phyloP scores from a whole-genome alignment of 495 filamentous ascomycete genomes.

The Aspergillus hancockii region DNA sequence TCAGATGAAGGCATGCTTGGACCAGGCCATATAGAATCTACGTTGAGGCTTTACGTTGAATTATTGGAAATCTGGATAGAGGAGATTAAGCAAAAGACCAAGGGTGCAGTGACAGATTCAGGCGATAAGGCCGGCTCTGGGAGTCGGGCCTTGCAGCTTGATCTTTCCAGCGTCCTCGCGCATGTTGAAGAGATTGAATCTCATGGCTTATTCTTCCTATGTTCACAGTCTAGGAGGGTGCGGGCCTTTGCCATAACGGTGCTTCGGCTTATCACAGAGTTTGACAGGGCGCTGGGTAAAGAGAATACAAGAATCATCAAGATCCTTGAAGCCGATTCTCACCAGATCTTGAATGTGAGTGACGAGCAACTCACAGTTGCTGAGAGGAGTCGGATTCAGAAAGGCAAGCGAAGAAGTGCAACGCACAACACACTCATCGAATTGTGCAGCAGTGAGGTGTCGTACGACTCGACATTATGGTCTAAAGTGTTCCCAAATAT shows the following conservation, averaged over 20 bases:
- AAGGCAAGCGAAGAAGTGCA: constrained; percentile 83
- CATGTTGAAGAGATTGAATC: constrained; percentile 97
- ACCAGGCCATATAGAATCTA: constrained; percentile 92
- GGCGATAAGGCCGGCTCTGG: constrained; percentile 56
- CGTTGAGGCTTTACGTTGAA: constrained; percentile 88
- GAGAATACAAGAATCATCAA: constrained; percentile 80
- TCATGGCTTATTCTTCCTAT: constrained; percentile 96
- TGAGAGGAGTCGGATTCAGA: constrained; percentile 87
- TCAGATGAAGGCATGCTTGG: constrained; percentile 97
- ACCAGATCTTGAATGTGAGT: constrained; percentile 85
- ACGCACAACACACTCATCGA: constrained; percentile 85
- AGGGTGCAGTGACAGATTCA: constrained; percentile 64
- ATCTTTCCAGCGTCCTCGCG: constrained; percentile 81
- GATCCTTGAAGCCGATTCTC: constrained; percentile 86
- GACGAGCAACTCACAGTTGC: constrained; percentile 91
- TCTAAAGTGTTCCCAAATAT: constrained; percentile 97
- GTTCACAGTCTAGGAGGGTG: constrained; percentile 89
- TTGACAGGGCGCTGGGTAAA: constrained; percentile 85
- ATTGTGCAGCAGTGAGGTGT: constrained; percentile 91
- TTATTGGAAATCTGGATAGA: constrained; percentile 95
- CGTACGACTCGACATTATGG: constrained; percentile 94
- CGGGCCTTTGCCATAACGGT: constrained; percentile 90
- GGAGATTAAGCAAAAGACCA: constrained; percentile 85
- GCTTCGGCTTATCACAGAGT: constrained; percentile 87
- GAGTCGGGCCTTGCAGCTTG: constrained; percentile 70